A percentile compares a stretch with the other conserved stretches of the same genome.
Evolutionary conservation across 495 filamentous ascomycete species (phyloP).

Genomic region (Annulohypoxylon bovei): DNA sequence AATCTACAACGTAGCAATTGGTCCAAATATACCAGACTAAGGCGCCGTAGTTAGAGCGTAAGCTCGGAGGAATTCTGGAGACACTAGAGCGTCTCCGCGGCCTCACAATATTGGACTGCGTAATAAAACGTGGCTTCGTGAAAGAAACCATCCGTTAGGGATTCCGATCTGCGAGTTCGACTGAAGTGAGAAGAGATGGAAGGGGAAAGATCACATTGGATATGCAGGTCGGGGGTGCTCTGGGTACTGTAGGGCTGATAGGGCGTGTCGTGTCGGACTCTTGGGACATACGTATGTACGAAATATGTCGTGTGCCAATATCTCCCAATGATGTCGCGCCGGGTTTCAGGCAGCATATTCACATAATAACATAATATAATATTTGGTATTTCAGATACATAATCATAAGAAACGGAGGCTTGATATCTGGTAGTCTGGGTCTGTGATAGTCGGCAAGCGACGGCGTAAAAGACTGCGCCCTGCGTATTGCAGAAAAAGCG

Average conservation of each 20-base stretch:
- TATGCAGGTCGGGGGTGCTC: slow-evolving; percentile 17
- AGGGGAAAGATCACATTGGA: not conserved
- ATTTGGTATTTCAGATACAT: slow-evolving; percentile 2
- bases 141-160: not conserved
- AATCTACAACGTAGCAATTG: slow-evolving; percentile 16
- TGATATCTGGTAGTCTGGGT: not conserved
- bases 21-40: not conserved
- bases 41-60: slow-evolving; percentile 1
- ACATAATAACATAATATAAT: not conserved
- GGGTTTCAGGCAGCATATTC: not conserved
- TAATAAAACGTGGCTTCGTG: slow-evolving; percentile 34
- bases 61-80: slow-evolving; percentile 18
- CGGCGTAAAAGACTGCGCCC: slow-evolving; percentile 36
- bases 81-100: slow-evolving; percentile 24
- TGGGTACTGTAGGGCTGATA: slow-evolving; percentile 38
- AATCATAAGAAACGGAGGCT: slow-evolving; percentile 8
- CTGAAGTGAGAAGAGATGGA: not conserved
- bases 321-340: slow-evolving; percentile 1
- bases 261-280: slow-evolving; percentile 14
- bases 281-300: slow-evolving; percentile 5
- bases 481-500: slow-evolving; percentile 20
- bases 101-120: not conserved
- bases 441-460: slow-evolving; percentile 19
- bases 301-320: slow-evolving; percentile 15
- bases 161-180: not conserved